A percentile compares a stretch with the other conserved stretches of the same genome.
Conservation (phyloP, 768 basidiomycete species). For the Lactarius akahatsu region DNA sequence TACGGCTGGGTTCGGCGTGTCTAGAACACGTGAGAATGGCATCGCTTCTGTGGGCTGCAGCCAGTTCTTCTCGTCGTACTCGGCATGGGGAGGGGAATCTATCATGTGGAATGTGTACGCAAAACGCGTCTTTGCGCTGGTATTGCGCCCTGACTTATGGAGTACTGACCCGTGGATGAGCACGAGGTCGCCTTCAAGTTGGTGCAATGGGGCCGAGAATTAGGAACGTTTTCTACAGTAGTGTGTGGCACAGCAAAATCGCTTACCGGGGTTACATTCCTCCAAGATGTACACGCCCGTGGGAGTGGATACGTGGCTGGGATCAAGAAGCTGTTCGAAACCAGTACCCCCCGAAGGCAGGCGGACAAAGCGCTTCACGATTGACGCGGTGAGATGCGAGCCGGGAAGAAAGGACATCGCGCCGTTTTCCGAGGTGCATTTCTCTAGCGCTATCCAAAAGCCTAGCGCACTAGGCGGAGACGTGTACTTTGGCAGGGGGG, state of each 20-base stretch:
- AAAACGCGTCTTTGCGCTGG: constrained; percentile 73
- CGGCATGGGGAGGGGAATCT: constrained; percentile 65
- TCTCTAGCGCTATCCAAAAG: constrained; percentile 94
- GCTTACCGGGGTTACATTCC: constrained; percentile 68
- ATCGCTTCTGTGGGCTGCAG: constrained; percentile 81
- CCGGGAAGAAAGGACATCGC: constrained; percentile 89
- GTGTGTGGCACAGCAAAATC: background rate
- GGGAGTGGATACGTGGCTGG: constrained; percentile 35
- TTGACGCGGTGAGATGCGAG: constrained; percentile 72
- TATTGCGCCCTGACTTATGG: constrained; percentile 90
- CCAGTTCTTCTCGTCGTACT: constrained; percentile 93
- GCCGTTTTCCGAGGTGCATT: constrained; percentile 79
- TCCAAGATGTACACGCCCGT: constrained; percentile 62
- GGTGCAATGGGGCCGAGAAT: constrained; percentile 19
- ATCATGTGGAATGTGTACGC: constrained; percentile 98
- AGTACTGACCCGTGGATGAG: constrained; percentile 91
- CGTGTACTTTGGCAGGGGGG: constrained; percentile 62
- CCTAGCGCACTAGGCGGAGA: constrained; percentile 89
- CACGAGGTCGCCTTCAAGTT: constrained; percentile 72
- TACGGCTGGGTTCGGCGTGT: constrained; percentile 33
- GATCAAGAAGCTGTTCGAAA: constrained; percentile 61
- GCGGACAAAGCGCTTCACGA: constrained; percentile 85
- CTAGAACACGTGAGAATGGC: constrained; percentile 72
- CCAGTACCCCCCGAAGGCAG: constrained; percentile 76
- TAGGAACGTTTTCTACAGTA: background rate